These are phyloP conservation scores for Porphyrellus cyaneotinctus DNA, from an alignment of 768 basidiomycete genomes.

Conservation along the genomic window DNA sequence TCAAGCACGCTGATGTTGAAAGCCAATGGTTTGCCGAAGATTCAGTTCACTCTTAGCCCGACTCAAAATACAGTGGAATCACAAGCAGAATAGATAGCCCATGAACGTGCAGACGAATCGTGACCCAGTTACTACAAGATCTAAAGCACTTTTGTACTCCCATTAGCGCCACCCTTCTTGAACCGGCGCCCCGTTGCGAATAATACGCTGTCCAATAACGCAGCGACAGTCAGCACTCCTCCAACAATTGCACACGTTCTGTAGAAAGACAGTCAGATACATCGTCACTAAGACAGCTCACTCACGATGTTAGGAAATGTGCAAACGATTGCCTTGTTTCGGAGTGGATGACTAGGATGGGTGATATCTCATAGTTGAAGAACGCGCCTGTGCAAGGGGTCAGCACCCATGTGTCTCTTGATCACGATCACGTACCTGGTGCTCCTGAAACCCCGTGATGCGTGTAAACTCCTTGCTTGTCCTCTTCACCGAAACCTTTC, in stretches of 20 bases:
- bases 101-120: conserved; percentile 7
- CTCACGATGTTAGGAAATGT: conserved; percentile 96
- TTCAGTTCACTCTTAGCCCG: conserved; percentile 19
- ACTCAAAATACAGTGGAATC: neutral
- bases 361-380: conserved; percentile 96
- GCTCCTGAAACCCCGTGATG: conserved; percentile 72
- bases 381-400: conserved; percentile 54
- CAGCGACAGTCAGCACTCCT: conserved; percentile 92
- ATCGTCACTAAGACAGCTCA: conserved; percentile 10
- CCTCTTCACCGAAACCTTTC: conserved; percentile 56
- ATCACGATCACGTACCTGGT: conserved; percentile 42
- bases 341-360: conserved; percentile 87
- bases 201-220: conserved; percentile 79
- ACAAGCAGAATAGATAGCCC: conserved; percentile 15
- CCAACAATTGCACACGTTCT: conserved; percentile 98
- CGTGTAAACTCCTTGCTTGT: conserved; percentile 60
- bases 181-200: conserved; percentile 77
- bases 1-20: conserved; percentile 16
- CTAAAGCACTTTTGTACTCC: conserved; percentile 32
- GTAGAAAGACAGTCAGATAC: conserved; percentile 2
- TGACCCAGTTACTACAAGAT: conserved; percentile 10
- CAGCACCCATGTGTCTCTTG: neutral
- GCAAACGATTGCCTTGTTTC: conserved; percentile 94
- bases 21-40: conserved; percentile 17
- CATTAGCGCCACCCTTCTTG: conserved; percentile 49